Percentiles rank a stretch among this genome's conserved stretches.
These are phyloP conservation scores for grape (Vitis vinifera) DNA, from an alignment of 164 flowering plant genomes.

Conservation along the genomic window ASM3070453v1 NC_081809.1:24032501-24033000, in stretches of 20 bases:
- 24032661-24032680: conserved; percentile 49
- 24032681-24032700: conserved; percentile 49
- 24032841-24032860: conserved; percentile 49
- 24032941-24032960: conserved; percentile 42
- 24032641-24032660: conserved; percentile 40
- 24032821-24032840: conserved; percentile 40
- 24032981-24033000: conserved; percentile 37
- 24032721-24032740: conserved; percentile 44
- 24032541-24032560: conserved; percentile 23
- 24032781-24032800: conserved; percentile 56
- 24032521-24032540: conserved; percentile 19
- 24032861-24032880: conserved; percentile 48
- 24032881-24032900: conserved; percentile 45
- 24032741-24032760: conserved; percentile 46
- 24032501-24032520: conserved; percentile 3
- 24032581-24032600: conserved; percentile 21
- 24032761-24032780: conserved; percentile 40
- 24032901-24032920: conserved; percentile 34
- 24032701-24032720: conserved; percentile 38
- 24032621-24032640: conserved; percentile 2
- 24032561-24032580: conserved; percentile 26
- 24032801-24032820: conserved; percentile 51
- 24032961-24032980: conserved; percentile 44
- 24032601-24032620: conserved; percentile 2
- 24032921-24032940: conserved; percentile 38